Evolutionary conservation across 805 yeast genomes (phyloP), one percentile per base, ranked within the genome.

Genomic region (Candida golubevii): DNA sequence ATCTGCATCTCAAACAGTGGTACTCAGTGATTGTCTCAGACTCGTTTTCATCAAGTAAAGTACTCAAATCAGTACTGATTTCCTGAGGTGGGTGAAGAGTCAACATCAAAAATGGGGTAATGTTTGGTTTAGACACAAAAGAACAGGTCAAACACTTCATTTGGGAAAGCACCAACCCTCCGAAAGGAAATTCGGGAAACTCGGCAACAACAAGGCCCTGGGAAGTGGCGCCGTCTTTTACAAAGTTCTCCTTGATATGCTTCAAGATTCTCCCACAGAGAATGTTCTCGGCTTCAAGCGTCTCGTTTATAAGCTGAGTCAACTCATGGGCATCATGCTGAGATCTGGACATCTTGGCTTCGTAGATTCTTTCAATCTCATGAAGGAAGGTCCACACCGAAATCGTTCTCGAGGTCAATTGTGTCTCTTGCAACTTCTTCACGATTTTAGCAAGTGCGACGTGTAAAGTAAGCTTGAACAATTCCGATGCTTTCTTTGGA

Each of bases 271-370:
- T 68, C 30, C 60, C 62, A 38, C 82, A 47, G 36, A 63, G 65
- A 8, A 67, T 55, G 51, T 77, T 72, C 58, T 91, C 97, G 43
- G 73, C 74, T 40, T 84, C 81, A 40, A 93, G 67, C 0, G 91
- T 82, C 56, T 90, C 96, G 18, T 91, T 66, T 15, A 90, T 73
- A 41, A 88, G 65, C 59, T 88, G 96, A 28, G 91, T 77, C 50
- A 93, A 72, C 58, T 91, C 99, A 56, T 93, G 97, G 0, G 98
- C 97, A 66, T 91, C 99, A 58, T 91, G 96, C 62, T 93, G 99
- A 37, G 78, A 79, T 31, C 85, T 69, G 2, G 95, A 82, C 26
- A 93, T 82, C 51, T 78, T 80, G 4, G 90, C 82, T 44, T 81
- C 77, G 65, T 83, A 85, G 12, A 85, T 81, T 8, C 62, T 63